Conservation (phyloP, 306 rosid species). For the Rosa rugosa region DNA sequence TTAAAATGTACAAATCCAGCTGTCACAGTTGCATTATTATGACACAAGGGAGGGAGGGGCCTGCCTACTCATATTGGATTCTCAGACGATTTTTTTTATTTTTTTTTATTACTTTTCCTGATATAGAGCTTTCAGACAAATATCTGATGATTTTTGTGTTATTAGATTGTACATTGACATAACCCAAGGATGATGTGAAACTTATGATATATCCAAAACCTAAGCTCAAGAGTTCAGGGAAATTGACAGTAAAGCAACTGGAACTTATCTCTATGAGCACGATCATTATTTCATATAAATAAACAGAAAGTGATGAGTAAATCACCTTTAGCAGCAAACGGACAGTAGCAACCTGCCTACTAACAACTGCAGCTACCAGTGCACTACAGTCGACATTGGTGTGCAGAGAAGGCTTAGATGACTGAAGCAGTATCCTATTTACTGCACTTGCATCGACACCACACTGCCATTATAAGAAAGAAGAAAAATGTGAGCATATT, state of each 20-base stretch:
- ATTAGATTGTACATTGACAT: neutral
- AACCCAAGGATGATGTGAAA: slow-evolving; percentile 9
- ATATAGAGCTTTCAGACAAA: slow-evolving; percentile 4
- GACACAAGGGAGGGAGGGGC: slow-evolving; percentile 11
- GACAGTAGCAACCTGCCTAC: slow-evolving; percentile 75
- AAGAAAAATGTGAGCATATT: slow-evolving; percentile 12
- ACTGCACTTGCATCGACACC: slow-evolving; percentile 68
- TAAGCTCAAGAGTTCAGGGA: slow-evolving; percentile 6
- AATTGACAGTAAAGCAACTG: slow-evolving; percentile 7
- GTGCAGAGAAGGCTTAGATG: slow-evolving; percentile 83
- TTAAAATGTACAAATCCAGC: slow-evolving; percentile 22
- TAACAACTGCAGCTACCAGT: slow-evolving; percentile 83
- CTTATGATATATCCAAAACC: neutral
- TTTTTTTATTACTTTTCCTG: neutral
- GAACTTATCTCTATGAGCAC: slow-evolving; percentile 13
- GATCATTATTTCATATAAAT: slow-evolving; percentile 12
- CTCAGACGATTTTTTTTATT: neutral
- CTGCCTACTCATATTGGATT: slow-evolving; percentile 9
- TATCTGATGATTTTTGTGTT: neutral
- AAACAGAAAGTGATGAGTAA: slow-evolving; percentile 14
- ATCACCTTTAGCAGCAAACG: slow-evolving; percentile 73
- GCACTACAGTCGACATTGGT: slow-evolving; percentile 80
- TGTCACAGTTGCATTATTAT: slow-evolving; percentile 22
- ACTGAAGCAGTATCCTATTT: slow-evolving; percentile 74
- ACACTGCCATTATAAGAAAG: slow-evolving; percentile 53